Percentiles rank a stretch among this genome's conserved stretches.
These are phyloP conservation scores for Pseudogymnoascus pannorum DNA, from an alignment of 2,329 filamentous ascomycete genomes.

Conservation along the genomic window DNA sequence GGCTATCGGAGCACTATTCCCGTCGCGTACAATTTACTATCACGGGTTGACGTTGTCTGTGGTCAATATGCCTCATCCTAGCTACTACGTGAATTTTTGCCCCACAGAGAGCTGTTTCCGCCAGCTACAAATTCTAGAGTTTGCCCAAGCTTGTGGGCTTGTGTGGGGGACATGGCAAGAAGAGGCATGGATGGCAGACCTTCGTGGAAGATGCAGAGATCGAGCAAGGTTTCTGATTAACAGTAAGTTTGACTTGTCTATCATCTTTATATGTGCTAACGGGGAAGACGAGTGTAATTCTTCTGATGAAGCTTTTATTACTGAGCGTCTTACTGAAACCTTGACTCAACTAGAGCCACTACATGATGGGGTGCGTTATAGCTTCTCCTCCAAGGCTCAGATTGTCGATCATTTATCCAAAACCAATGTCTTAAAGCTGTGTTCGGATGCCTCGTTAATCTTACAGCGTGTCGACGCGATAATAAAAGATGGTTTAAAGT, in stretches of 20 bases:
- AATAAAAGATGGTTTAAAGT: neutral
- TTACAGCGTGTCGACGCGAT: neutral
- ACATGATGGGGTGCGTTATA: neutral
- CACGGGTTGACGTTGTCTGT: no score
- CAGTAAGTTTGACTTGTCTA: no score
- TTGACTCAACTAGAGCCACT: neutral
- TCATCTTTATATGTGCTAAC: no score
- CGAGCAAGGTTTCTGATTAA: neutral
- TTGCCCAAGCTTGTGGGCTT: neutral
- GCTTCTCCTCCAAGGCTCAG: neutral
- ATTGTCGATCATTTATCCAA: neutral
- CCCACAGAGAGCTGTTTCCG: neutral
- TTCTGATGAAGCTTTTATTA: neutral
- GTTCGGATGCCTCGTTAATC: neutral
- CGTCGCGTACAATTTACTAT: no score
- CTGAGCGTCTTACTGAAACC: neutral
- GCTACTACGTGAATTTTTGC: no score
- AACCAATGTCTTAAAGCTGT: neutral
- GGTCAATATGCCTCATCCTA: no score
- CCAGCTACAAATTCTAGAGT: no score
- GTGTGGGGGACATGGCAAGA: neutral
- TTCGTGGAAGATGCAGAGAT: neutral
- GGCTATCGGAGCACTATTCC: no score
- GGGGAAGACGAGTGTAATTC: neutral
- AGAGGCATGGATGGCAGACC: neutral